Evolutionary conservation across 306 rosid species (phyloP).

Genomic region (Castanospermum australe): DNA sequence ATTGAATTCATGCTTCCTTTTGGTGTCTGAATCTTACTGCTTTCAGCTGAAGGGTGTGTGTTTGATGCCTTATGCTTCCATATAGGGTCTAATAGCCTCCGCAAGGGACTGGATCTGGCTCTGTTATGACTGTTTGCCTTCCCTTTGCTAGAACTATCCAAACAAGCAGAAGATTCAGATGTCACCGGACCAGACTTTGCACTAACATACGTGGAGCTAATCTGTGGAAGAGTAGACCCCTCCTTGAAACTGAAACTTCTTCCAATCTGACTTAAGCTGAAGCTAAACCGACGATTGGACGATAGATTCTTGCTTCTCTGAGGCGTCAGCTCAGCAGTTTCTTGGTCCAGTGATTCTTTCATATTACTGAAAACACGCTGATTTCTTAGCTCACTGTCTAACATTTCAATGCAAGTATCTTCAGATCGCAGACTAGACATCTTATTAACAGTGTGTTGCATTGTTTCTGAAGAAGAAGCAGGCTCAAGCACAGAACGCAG

Average conservation of each 20-base stretch:
- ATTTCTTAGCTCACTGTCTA: constrained; percentile 25
- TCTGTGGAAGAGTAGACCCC: constrained; percentile 49
- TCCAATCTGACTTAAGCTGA: constrained; percentile 63
- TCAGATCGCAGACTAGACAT: constrained; percentile 28
- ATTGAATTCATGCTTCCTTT: constrained; percentile 42
- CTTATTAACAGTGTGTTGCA: constrained; percentile 28
- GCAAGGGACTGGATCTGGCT: constrained; percentile 68
- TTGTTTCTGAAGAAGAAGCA: constrained; percentile 30
- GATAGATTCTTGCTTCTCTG: constrained; percentile 45
- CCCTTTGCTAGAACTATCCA: constrained; percentile 40
- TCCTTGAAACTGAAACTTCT: constrained; percentile 95
- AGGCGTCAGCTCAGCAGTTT: constrained; percentile 41
- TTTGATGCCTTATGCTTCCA: constrained; percentile 57
- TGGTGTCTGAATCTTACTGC: constrained; percentile 17
- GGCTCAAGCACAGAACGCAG: constrained; percentile 37
- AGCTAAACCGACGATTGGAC: constrained; percentile 63
- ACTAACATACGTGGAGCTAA: constrained; percentile 46
- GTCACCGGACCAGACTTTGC: constrained; percentile 73
- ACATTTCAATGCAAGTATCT: constrained; percentile 32
- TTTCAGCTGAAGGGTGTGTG: constrained; percentile 39
- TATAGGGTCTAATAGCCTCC: constrained; percentile 77
- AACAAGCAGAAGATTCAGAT: constrained; percentile 43
- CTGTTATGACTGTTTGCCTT: constrained; percentile 60
- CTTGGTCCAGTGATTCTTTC: constrained; percentile 38
- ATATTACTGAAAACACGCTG: constrained; percentile 29